Evolutionary conservation across 2,329 filamentous ascomycete species (phyloP), one percentile per base, ranked within the genome.

Genomic region (Arthrobotrys pseudoclavata): DNA sequence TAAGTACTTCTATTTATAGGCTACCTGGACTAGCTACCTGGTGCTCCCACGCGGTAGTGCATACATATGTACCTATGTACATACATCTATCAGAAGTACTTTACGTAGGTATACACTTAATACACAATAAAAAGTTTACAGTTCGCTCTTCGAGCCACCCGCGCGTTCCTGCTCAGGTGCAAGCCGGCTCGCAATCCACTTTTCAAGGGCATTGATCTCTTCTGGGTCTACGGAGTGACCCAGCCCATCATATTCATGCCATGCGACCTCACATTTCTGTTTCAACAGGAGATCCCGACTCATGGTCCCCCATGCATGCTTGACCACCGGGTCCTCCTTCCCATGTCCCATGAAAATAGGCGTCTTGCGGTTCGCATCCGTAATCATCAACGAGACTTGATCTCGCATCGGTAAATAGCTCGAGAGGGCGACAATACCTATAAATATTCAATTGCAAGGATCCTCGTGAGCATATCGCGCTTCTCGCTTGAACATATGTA

Each of bases 321-420:
- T 87, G 7, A 97, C 92, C 2, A 97, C 85, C 13, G 87, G 87
- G 83, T 99, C 95, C 0, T 85, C 85, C 78, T 90, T 88, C n/a
- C 96, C 96, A 81, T 98, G 96, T 12, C 89, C 93, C 90, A 97
- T 91, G 84, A 96, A 92, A 79, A 98, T 90, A 0, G 92, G 92
- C 0, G 93, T 97, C 47, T 91, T 86, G 84, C 90, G 89, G 83
- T 93, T 94, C 69, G 87, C 86, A 80, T 86, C 85, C 1, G 87
- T 86, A 15, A 88, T 83, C 79, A 88, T 85, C 7, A 87, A 86
- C 82, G 87, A 86, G 80, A 93, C 83, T 82, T 90, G 91, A 79
- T 88, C 85, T 79, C 89, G 87, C 55, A 97, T 86, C 20, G 93
- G 87, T 80, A 97, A 85, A 84, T 96, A 98, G 81, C 89, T 91